Evolutionary conservation across 1,284 basidiomycete species (phyloP), one percentile per base, ranked within the genome.

Genomic region (Omphalotus olearius): DNA sequence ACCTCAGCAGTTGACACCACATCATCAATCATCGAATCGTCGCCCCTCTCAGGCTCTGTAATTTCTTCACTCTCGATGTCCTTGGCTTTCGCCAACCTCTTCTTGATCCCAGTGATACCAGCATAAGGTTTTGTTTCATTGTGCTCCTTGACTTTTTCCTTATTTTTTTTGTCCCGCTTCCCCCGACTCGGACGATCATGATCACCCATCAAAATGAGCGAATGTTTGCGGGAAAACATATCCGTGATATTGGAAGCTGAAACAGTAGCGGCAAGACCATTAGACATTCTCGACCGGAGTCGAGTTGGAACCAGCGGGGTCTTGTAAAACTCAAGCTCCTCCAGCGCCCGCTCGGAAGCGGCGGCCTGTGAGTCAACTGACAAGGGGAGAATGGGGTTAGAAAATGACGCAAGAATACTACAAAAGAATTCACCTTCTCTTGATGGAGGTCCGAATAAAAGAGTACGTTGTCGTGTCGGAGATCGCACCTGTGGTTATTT

Each of bases 91-190:
- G 83, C 81, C 37, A 90, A 65, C 64, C 88, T 66, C 61, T 83
- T 89, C 70, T 83, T 86, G 76, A 87, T 79, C 0, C 85, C 84
- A 44, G 85, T 83, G 56, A 79, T 77, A 4, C 85, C 85, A 1
- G 85, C 81, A 59, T 89, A 89, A 3, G 86, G 86, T 60, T 89
- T 83, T 13, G 74, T 79, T 37, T 73, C 72, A 58, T 81, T 80
- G 16, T 69, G 64, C 17, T 51, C 56, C 38, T 61, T 66, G 4
- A 35, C 43, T 59, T 61, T 23, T 60, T 59, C 57, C 53, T 64
- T 56, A 35, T 56, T 64, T 50, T 64, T 50, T 40, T 54, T 62
- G 23, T 58, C 58, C 55, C 66, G 67, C 53, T 62, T 52, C 16
- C 66, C 61, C 26, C 70, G 67, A 51, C 71, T 65, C 46, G 63